Percentiles rank a stretch among this genome's conserved stretches.
Conservation (phyloP, 202 grass and related monocot genomes). For the Panicum hallii region DNA sequence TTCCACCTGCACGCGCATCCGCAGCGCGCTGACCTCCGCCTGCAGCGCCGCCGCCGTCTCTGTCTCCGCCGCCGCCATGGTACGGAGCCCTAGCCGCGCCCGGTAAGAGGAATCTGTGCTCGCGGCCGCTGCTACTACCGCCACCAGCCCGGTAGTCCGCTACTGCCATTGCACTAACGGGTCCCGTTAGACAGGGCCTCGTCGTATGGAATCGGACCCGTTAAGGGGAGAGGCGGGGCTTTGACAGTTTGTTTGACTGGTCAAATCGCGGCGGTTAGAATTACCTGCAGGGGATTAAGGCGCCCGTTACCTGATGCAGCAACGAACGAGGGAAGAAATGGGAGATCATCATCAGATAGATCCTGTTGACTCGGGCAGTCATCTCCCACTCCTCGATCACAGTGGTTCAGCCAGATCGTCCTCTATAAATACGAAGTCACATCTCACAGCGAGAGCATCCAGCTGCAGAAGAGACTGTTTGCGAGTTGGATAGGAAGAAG, state of each 20-base stretch:
- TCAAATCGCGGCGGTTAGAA: background rate
- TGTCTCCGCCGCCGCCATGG: constrained; percentile 42
- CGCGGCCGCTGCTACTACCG: background rate
- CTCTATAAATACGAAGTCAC: constrained; percentile 39
- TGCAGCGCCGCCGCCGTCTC: constrained; percentile 25
- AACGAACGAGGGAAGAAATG: background rate
- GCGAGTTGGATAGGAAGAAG: background rate
- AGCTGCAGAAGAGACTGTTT: background rate
- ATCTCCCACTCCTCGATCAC: background rate
- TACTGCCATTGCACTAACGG: background rate
- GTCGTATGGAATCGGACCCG: background rate
- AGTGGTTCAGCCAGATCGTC: background rate
- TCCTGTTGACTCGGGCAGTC: constrained; percentile 52
- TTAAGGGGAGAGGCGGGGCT: background rate
- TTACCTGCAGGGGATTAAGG: constrained; percentile 5
- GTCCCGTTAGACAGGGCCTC: background rate
- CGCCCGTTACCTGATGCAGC: background rate
- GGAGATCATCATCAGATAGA: background rate
- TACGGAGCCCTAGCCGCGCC: constrained; percentile 46
- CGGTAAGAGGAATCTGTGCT: background rate
- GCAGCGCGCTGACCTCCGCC: constrained; percentile 42
- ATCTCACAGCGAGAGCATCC: background rate
- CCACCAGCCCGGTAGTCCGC: background rate
- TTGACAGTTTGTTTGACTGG: constrained; percentile 7
- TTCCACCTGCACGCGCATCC: constrained; percentile 47